phyloP scores from a whole-genome alignment of 306 rosid genomes.

The Dalbergia cultrata region DNA sequence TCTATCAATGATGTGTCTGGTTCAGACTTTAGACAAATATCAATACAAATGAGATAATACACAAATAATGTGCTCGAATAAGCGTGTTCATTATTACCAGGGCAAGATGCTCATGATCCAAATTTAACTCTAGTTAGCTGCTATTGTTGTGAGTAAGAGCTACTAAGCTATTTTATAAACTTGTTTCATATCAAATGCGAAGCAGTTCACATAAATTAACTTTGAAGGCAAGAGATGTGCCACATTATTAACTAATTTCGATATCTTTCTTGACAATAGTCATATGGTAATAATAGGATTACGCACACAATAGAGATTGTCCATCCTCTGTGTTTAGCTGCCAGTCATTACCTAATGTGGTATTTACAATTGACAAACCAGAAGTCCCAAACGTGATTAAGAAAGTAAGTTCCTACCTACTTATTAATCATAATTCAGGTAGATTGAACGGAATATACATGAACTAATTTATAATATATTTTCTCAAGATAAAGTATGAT shows the following conservation, averaged over 20 bases:
- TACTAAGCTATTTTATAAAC: background rate
- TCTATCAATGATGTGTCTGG: background rate
- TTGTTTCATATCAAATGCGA: background rate
- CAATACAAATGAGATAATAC: too few relatives aligned
- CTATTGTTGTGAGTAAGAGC: background rate
- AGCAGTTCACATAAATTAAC: conserved; percentile 1
- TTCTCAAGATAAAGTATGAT: background rate
- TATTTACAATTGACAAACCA: background rate
- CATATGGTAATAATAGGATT: background rate
- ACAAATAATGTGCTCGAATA: too few relatives aligned
- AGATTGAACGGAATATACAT: background rate
- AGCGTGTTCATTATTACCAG: background rate
- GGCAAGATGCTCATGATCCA: background rate
- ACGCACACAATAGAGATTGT: background rate
- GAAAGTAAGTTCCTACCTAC: background rate
- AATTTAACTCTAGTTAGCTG: background rate
- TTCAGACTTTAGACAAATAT: too few relatives aligned
- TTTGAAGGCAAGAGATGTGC: conserved; percentile 17
- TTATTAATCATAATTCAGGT: too few relatives aligned
- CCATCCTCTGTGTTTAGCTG: background rate
- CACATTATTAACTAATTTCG: background rate
- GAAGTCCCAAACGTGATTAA: background rate
- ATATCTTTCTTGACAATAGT: background rate
- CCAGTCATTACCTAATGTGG: background rate
- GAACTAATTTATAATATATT: too few relatives aligned